Evolutionary conservation across 306 rosid species (phyloP).

Genomic region (Cotoneaster glaucophyllus): DNA sequence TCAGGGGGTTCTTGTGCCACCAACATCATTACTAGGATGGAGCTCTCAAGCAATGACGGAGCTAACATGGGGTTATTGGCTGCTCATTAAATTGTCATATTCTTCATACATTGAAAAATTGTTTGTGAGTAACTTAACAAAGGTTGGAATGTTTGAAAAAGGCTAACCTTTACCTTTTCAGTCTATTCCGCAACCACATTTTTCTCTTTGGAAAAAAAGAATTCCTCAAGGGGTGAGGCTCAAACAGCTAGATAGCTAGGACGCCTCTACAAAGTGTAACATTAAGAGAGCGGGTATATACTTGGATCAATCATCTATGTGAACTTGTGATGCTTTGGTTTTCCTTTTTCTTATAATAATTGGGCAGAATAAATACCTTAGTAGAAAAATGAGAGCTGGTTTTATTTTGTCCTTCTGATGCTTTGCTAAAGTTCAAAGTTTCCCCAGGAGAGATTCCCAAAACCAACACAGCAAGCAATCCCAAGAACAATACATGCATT

Average conservation of each 20-base stretch:
- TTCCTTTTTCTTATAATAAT: not conserved
- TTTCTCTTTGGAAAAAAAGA: not conserved
- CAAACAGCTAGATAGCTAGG: not conserved
- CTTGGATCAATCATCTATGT: not conserved
- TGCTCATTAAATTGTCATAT: too few relatives aligned
- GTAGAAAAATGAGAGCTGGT: constrained; percentile 7
- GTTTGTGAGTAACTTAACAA: not conserved
- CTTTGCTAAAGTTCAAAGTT: constrained; percentile 50
- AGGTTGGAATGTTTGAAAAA: not conserved
- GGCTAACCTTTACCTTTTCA: not conserved
- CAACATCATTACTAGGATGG: too few relatives aligned
- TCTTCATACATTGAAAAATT: not conserved
- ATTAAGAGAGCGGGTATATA: not conserved
- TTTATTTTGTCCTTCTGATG: constrained; percentile 3
- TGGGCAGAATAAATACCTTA: constrained; percentile 12
- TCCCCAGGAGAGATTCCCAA: constrained; percentile 39
- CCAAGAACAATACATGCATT: not conserved
- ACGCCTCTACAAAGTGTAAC: not conserved
- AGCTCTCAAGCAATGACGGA: too few relatives aligned
- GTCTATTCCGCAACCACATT: not conserved
- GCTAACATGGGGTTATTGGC: too few relatives aligned
- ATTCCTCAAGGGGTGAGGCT: not conserved
- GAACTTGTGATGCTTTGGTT: not conserved
- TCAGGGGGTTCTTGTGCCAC: too few relatives aligned
- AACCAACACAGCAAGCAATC: constrained; percentile 63